A percentile compares a stretch with the other conserved stretches of the same genome.
phyloP scores from a whole-genome alignment of 257 asterid genomes.

The Penstemon newberryi region DNA sequence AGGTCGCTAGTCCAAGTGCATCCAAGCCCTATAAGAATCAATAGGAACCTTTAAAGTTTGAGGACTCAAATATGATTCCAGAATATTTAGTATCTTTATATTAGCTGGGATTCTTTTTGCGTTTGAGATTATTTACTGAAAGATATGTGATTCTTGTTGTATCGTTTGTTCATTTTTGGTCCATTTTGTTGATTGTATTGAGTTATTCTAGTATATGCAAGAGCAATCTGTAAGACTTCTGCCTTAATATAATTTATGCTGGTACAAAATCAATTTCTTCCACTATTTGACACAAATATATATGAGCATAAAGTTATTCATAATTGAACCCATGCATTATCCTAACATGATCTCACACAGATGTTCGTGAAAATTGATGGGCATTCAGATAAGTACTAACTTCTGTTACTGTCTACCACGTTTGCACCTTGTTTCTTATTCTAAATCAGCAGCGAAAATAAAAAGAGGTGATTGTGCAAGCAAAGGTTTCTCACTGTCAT shows the following conservation, averaged over 20 bases:
- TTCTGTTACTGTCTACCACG: conserved; percentile 3
- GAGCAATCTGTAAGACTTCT: too few relatives aligned
- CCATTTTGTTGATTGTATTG: too few relatives aligned
- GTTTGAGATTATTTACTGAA: too few relatives aligned
- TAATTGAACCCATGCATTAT: neutral
- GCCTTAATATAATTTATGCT: too few relatives aligned
- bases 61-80: neutral
- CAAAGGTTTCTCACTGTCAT: conserved; percentile 12
- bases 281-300: too few relatives aligned
- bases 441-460: conserved; percentile 13
- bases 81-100: neutral
- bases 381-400: conserved; percentile 7
- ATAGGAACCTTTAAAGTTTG: neutral
- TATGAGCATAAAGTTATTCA: too few relatives aligned
- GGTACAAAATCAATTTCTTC: too few relatives aligned
- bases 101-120: too few relatives aligned
- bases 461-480: conserved; percentile 11
- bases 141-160: too few relatives aligned
- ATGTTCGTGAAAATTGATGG: neutral
- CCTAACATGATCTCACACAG: neutral
- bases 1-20: conserved; percentile 82
- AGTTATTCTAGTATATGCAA: too few relatives aligned
- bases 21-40: conserved; percentile 72
- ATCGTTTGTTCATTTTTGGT: too few relatives aligned
- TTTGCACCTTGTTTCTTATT: conserved; percentile 14